Percentiles rank a stretch among this genome's conserved stretches.
phyloP scores from a whole-genome alignment of 768 basidiomycete species.

The Trichaptum fuscoviolaceum region DNA sequence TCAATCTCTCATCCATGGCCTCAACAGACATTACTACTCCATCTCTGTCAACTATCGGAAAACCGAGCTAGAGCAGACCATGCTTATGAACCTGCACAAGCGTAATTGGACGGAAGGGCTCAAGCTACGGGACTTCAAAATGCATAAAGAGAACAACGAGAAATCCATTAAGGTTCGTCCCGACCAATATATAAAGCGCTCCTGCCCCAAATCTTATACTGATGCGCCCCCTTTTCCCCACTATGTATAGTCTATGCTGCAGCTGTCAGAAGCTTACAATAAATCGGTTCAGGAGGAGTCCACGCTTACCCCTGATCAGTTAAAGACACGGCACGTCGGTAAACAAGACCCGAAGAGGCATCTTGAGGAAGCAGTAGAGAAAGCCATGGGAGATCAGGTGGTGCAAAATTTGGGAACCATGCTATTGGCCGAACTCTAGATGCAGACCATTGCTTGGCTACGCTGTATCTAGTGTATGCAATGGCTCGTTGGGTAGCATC shows the following conservation, averaged over 20 bases:
- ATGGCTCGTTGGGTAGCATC: not conserved
- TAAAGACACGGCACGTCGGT: slow-evolving; percentile 96
- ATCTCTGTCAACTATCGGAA: slow-evolving; percentile 98
- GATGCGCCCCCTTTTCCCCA: not conserved
- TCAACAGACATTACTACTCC: slow-evolving; percentile 97
- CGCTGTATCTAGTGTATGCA: not conserved
- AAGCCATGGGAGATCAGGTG: slow-evolving; percentile 96
- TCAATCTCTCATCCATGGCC: slow-evolving; percentile 94
- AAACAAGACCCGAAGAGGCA: slow-evolving; percentile 99
- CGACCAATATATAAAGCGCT: not conserved
- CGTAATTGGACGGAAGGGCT: slow-evolving; percentile 98
- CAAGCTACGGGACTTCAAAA: slow-evolving; percentile 84
- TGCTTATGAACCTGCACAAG: slow-evolving; percentile 99
- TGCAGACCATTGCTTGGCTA: slow-evolving; percentile 4
- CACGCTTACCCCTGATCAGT: slow-evolving; percentile 86
- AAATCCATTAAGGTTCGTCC: slow-evolving; percentile 83
- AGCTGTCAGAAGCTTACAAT: slow-evolving; percentile 90
- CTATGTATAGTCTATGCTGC: slow-evolving; percentile 74
- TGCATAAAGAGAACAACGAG: slow-evolving; percentile 86
- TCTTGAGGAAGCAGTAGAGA: slow-evolving; percentile 94
- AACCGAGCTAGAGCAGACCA: slow-evolving; percentile 95
- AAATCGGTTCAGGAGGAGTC: slow-evolving; percentile 98
- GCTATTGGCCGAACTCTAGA: slow-evolving; percentile 84
- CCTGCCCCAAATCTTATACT: not conserved
- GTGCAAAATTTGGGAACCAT: slow-evolving; percentile 94